phyloP scores from a whole-genome alignment of 2,329 filamentous ascomycete genomes.

The Camillea tinctor region DNA sequence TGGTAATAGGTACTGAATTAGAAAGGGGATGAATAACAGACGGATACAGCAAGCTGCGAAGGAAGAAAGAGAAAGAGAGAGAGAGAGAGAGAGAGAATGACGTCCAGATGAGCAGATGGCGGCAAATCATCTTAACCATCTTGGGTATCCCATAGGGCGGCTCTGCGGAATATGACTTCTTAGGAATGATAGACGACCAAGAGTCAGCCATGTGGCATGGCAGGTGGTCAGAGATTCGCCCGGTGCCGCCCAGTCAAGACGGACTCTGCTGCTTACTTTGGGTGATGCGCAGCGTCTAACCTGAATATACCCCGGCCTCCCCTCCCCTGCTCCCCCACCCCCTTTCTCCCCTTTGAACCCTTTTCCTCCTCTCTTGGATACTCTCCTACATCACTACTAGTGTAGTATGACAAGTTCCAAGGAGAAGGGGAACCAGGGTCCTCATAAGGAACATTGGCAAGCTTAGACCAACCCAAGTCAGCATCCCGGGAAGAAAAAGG shows the following conservation, averaged over 20 bases:
- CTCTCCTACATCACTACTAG: no score
- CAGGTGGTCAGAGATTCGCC: background rate
- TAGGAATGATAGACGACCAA: constrained; percentile 7
- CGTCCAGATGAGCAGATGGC: constrained; percentile 8
- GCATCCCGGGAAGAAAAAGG: no score
- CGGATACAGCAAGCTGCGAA: background rate
- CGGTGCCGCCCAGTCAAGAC: background rate
- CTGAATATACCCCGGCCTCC: no score
- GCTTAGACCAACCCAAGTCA: no score
- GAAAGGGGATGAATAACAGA: no score
- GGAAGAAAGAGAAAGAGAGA: background rate
- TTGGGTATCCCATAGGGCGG: constrained; percentile 13
- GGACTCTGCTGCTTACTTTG: background rate
- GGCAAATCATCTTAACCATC: constrained; percentile 14
- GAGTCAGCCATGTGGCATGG: background rate
- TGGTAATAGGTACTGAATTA: no score
- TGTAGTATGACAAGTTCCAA: no score
- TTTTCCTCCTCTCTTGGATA: no score
- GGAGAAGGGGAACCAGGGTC: no score
- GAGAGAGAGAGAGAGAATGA: background rate
- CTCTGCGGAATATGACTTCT: constrained; percentile 22
- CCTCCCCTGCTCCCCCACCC: no score
- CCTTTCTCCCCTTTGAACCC: no score
- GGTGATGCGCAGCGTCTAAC: background rate
- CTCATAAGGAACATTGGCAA: no score